These are phyloP conservation scores for Fusarium sulawesiense DNA, from an alignment of 2,329 filamentous ascomycete species.

Conservation along the genomic window DNA sequence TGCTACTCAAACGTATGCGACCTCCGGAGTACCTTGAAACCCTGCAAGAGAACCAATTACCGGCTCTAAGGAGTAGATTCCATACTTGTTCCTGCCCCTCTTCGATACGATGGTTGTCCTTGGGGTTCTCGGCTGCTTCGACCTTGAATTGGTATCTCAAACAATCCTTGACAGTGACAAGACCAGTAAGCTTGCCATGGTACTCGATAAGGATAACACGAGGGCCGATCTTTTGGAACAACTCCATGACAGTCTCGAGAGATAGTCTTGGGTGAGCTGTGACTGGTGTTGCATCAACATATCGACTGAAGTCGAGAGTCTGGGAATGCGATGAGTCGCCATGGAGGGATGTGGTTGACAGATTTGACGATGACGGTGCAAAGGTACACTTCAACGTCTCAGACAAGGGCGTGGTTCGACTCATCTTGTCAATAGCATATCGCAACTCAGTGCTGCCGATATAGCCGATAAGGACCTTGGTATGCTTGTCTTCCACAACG, in stretches of 20 bases:
- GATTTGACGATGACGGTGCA: conserved; percentile 57
- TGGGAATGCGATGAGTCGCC: conserved; percentile 54
- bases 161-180: conserved; percentile 97
- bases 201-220: conserved; percentile 94
- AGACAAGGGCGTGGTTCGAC: conserved; percentile 74
- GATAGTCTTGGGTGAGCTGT: conserved; percentile 91
- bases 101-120: conserved; percentile 66
- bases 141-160: conserved; percentile 97
- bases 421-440: conserved; percentile 87
- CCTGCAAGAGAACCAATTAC: conserved; percentile 69
- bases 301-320: conserved; percentile 83
- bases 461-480: conserved; percentile 84
- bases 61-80: conserved; percentile 64
- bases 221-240: conserved; percentile 98
- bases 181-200: conserved; percentile 81
- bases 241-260: conserved; percentile 96
- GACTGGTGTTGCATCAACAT: conserved; percentile 89
- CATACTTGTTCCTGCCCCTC: conserved; percentile 75
- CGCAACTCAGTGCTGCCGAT: conserved; percentile 91
- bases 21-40: conserved; percentile 66
- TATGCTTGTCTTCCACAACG: conserved; percentile 79
- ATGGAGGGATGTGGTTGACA: conserved; percentile 51
- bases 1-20: conserved; percentile 63
- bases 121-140: conserved; percentile 83
- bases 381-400: conserved; percentile 81